Evolutionary conservation across 768 basidiomycete species (phyloP), one percentile per base, ranked within the genome.

Genomic region (Cubamyces sp.): DNA sequence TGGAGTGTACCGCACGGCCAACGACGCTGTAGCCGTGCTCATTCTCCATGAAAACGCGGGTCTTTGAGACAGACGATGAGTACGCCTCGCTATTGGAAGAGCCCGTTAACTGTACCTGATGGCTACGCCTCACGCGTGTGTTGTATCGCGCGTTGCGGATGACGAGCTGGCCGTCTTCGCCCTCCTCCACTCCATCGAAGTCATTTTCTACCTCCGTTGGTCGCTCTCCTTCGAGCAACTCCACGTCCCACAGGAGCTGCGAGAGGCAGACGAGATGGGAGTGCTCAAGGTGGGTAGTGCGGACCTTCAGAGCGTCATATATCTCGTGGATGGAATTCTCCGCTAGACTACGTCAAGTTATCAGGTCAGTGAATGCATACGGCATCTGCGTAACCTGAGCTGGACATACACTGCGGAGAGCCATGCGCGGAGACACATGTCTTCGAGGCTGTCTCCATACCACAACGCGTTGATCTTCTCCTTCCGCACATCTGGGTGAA

Each of bases 121-220:
- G 54, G 54, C 76, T 74, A 47, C 61, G 47, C 19, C 79, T 73
- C 2, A 82, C 71, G 40, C 79, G 69, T 1, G 73, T 80, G 53
- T 79, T 81, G 69, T 74, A 83, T 2, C 79, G 74, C 3, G 75
- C 62, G 64, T 82, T 82, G 15, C 65, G 61, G 2, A 83, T 48
- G 12, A 68, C 58, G 18, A 77, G 43, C 3, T 65, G 67, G 1
- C 76, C 78, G 11, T 75, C 70, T 18, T 66, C 61, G 37, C 63
- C 67, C 6, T 70, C 12, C 16, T 60, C 61, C 11, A 71, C 71
- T 1, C 55, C 49, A 2, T 60, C 67, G 60, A 81, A 78, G 42
- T 81, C 79, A 51, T 71, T 76, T 0, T 62, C 62, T 3, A 64
- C 66, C 41, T 74, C 75, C 46, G 66, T 72, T 0, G 82, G 77